These are phyloP conservation scores for Candida jianshihensis DNA, from an alignment of 805 yeast genomes.

Conservation along the genomic window DNA sequence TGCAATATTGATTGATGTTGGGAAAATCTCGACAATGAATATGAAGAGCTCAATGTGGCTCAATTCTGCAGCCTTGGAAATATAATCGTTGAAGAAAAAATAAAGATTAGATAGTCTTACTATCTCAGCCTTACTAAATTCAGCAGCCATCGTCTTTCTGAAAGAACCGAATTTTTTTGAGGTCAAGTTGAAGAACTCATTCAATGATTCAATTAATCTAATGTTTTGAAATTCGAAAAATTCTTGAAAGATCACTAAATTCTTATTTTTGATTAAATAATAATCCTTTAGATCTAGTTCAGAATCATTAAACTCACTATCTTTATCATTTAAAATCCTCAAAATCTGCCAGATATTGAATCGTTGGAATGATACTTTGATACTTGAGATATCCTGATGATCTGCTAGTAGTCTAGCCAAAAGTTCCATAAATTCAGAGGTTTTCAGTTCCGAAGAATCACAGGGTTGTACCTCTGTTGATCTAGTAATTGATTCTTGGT, in stretches of 20 bases:
- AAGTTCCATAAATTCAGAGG: constrained; percentile 17
- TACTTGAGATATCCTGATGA: constrained; percentile 24
- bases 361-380: constrained; percentile 22
- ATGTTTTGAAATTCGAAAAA: constrained; percentile 24
- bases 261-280: constrained; percentile 25
- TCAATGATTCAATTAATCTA: constrained; percentile 15
- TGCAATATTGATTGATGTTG: constrained; percentile 3
- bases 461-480: constrained; percentile 7
- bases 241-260: constrained; percentile 26
- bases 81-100: constrained; percentile 6
- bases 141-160: background rate
- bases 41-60: constrained; percentile 16
- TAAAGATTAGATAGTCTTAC: background rate
- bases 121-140: background rate
- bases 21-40: constrained; percentile 19
- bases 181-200: constrained; percentile 6
- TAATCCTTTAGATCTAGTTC: constrained; percentile 25
- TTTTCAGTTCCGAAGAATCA: constrained; percentile 14
- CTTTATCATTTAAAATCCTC: constrained; percentile 13
- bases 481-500: constrained; percentile 30
- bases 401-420: constrained; percentile 7
- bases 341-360: constrained; percentile 27
- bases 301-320: constrained; percentile 1
- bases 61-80: background rate
- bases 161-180: background rate